phyloP scores from a whole-genome alignment of 768 basidiomycete species.

The Leccinum olivaceopallidum region DNA sequence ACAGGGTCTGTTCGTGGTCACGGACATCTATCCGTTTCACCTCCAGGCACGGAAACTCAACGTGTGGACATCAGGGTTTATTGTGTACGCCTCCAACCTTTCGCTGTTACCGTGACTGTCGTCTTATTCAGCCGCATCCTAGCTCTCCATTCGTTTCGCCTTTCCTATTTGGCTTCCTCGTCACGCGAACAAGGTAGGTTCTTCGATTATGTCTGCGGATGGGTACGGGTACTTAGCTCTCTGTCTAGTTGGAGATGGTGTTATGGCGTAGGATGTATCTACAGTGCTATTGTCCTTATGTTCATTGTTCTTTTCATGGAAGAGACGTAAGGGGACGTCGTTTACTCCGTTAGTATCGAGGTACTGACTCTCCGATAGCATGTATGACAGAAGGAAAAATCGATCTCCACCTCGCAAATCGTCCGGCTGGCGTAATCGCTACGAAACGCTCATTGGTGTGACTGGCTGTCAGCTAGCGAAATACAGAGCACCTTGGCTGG shows the following conservation, averaged over 20 bases:
- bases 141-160: conserved; percentile 31
- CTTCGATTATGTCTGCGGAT: background rate
- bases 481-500: conserved; percentile 43
- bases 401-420: conserved; percentile 30
- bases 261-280: conserved; percentile 55
- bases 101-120: conserved; percentile 30
- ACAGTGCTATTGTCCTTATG: conserved; percentile 43
- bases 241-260: conserved; percentile 46
- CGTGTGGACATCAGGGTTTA: conserved; percentile 54
- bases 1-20: conserved; percentile 46
- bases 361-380: conserved; percentile 27
- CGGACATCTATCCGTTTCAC: conserved; percentile 55
- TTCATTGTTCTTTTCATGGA: conserved; percentile 48
- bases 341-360: background rate
- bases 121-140: conserved; percentile 24
- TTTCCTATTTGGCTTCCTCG: conserved; percentile 32
- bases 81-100: conserved; percentile 46
- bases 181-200: conserved; percentile 27
- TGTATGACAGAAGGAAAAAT: conserved; percentile 47
- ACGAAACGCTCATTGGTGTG: conserved; percentile 50
- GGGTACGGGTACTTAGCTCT: conserved; percentile 1
- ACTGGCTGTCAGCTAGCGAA: conserved; percentile 48
- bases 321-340: conserved; percentile 42
- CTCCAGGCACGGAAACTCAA: conserved; percentile 52
- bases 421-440: conserved; percentile 38